Base-by-base conservation (phyloP, 2,329 filamentous ascomycete genomes). In the Claviceps cyperi region DNA sequence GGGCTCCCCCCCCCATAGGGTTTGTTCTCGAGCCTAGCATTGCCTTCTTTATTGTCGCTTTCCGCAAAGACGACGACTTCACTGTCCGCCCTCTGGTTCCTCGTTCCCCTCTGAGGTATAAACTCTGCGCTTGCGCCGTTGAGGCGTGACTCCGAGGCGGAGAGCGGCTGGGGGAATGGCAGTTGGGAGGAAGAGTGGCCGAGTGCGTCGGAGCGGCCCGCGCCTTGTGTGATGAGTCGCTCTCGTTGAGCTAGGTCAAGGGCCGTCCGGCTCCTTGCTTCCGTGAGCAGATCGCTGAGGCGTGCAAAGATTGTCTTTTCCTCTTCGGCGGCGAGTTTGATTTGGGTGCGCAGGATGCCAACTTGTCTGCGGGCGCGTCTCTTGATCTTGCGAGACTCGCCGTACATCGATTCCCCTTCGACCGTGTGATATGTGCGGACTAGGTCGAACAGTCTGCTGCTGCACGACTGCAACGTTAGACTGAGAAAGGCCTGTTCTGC, bases 281-380 rank as follows among this genome's bases (percentile, higher is more conserved):
- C 74, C 15, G 72, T 60, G 36, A 69, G 65, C 14, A 80, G 55
- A 51, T 78, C 74, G 13, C 68, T 62, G n/a, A 80, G 62, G 2
- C 74, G 64, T 15, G 63, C 51, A 39, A 73, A 59, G 6, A 77
- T 68, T 15, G 62, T 55, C 49, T 63, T 67, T 56, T 79, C 70
- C 55, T 77, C 71, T 48, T 68, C 64, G 2, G 69, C 67, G 0
- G 66, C 69, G 43, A 71, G 64, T n/a, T 62, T 57, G 35, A 79
- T 66, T 51, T 68, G 69, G 47, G 61, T 62, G 45, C 61, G 67
- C 11, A 77, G 52, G 50, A 69, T 63, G 2, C 62, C 60, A 4
- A 71, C 57, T 39, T 71, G 62, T 52, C 74, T 76, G 36, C 64
- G 65, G 11, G 67, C 55, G 43, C 56, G 60, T 19, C 66, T 62